Evolutionary conservation across 2,329 filamentous ascomycete genomes (phyloP).

Genomic region (Fusarium lyarnte): DNA sequence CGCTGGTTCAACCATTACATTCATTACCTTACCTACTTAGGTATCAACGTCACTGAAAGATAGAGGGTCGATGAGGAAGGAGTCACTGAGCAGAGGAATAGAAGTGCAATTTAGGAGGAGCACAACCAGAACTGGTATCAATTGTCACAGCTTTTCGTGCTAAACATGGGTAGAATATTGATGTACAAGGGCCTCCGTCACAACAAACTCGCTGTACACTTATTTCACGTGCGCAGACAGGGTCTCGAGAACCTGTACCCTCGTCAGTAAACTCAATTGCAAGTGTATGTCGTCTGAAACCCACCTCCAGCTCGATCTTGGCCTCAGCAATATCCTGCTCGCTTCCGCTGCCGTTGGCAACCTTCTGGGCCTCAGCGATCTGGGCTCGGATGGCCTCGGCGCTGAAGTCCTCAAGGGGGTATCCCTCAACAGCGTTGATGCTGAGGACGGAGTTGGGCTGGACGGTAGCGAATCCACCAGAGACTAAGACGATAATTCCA

Average conservation of each 20-base stretch:
- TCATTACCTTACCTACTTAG: no score
- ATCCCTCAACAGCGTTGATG: constrained; percentile 99
- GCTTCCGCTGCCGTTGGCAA: constrained; percentile 87
- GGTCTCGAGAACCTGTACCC: constrained; percentile 78
- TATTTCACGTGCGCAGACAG: constrained; percentile 85
- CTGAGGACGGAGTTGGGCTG: constrained; percentile 94
- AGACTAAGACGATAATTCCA: constrained; percentile 67
- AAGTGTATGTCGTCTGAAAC: constrained; percentile 18
- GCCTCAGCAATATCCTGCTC: constrained; percentile 98
- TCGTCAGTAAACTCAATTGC: constrained; percentile 49
- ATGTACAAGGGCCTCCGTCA: constrained; percentile 56
- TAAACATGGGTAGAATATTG: constrained; percentile 49
- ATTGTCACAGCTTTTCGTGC: constrained; percentile 50
- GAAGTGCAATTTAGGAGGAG: constrained; percentile 35
- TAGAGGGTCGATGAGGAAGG: constrained; percentile 6
- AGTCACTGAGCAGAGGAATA: constrained; percentile 30
- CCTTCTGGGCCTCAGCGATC: constrained; percentile 95
- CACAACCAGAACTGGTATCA: constrained; percentile 49
- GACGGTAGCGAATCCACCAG: constrained; percentile 95
- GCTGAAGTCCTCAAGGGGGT: constrained; percentile 95
- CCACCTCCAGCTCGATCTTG: constrained; percentile 97
- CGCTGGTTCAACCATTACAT: constrained; percentile 14
- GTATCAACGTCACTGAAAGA: constrained; percentile 9
- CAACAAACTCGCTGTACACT: constrained; percentile 61
- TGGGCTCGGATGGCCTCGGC: constrained; percentile 87